Percentiles rank a stretch among this genome's conserved stretches.
These are phyloP conservation scores for Teratosphaeria viscida DNA, from an alignment of 2,329 filamentous ascomycete genomes.

Conservation along the genomic window DNA sequence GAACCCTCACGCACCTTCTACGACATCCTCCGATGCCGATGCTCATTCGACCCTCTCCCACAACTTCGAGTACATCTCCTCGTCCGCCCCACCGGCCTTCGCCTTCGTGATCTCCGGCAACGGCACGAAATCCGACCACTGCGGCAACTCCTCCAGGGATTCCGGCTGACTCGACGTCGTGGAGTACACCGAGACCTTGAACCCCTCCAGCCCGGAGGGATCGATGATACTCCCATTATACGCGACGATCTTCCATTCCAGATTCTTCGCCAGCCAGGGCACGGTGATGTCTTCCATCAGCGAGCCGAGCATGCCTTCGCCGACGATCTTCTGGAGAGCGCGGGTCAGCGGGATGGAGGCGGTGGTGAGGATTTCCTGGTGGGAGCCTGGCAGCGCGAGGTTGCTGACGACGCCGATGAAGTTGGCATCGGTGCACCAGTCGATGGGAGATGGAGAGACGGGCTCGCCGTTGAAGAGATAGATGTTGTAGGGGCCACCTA, in stretches of 20 bases:
- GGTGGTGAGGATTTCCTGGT: slow-evolving; percentile 20
- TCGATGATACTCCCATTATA: slow-evolving; percentile 22
- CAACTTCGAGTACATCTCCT: not conserved
- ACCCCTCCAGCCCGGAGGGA: slow-evolving; percentile 24
- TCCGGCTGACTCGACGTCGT: slow-evolving; percentile 20
- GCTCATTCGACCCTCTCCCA: not conserved
- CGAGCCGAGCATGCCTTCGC: slow-evolving; percentile 19
- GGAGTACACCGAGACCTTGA: slow-evolving; percentile 31
- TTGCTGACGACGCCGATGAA: slow-evolving; percentile 52
- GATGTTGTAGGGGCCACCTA: slow-evolving; percentile 53
- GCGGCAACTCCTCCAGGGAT: slow-evolving; percentile 10
- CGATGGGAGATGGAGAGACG: slow-evolving; percentile 28
- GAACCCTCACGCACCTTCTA: not conserved
- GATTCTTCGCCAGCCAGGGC: slow-evolving; percentile 22
- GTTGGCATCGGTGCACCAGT: slow-evolving; percentile 44
- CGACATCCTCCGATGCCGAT: not conserved
- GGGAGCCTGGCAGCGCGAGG: slow-evolving; percentile 20
- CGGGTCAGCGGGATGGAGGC: slow-evolving; percentile 38
- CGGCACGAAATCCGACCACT: slow-evolving; percentile 15
- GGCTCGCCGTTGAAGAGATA: slow-evolving; percentile 56
- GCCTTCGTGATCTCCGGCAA: slow-evolving; percentile 16
- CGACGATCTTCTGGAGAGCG: slow-evolving; percentile 27
- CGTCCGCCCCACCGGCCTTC: slow-evolving; percentile 14
- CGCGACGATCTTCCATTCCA: slow-evolving; percentile 25
- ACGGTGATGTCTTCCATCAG: slow-evolving; percentile 19